Percentiles rank a stretch among this genome's conserved stretches.
These are phyloP conservation scores for Phytomonas francai DNA, from an alignment of 208 protist species.

Conservation along the genomic window DNA sequence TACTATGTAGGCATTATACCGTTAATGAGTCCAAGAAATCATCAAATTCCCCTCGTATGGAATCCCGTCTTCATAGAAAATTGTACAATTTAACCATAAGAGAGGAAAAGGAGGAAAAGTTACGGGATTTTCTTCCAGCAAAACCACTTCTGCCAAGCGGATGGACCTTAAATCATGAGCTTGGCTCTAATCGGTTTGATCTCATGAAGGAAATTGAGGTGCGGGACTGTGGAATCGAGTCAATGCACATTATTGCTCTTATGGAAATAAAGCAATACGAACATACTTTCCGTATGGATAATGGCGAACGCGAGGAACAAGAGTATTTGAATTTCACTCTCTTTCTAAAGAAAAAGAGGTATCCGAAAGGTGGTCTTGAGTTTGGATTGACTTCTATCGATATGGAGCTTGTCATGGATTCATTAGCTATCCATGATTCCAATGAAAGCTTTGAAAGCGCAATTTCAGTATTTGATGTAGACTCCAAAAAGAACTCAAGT, in stretches of 20 bases:
- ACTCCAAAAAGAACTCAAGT: background rate
- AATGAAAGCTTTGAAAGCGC: constrained; percentile 45
- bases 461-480: constrained; percentile 19
- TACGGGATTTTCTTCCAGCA: constrained; percentile 76
- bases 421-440: constrained; percentile 56
- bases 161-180: constrained; percentile 44
- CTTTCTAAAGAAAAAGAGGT: constrained; percentile 60
- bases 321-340: constrained; percentile 80
- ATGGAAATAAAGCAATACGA: constrained; percentile 78
- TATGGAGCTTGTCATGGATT: constrained; percentile 83
- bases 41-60: constrained; percentile 3
- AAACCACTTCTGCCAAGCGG: constrained; percentile 53
- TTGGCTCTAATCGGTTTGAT: constrained; percentile 66
- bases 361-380: constrained; percentile 48
- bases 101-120: constrained; percentile 62
- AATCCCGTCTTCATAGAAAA: constrained; percentile 30
- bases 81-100: constrained; percentile 39
- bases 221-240: constrained; percentile 50
- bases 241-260: constrained; percentile 52
- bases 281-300: constrained; percentile 81
- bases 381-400: constrained; percentile 84
- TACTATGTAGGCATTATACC: background rate
- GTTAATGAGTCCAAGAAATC: background rate
- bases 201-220: constrained; percentile 59
- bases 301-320: constrained; percentile 77